Percentiles rank a stretch among this genome's conserved stretches.
Conservation (phyloP, 208 protist species). For the Trichomonas tenax region DNA sequence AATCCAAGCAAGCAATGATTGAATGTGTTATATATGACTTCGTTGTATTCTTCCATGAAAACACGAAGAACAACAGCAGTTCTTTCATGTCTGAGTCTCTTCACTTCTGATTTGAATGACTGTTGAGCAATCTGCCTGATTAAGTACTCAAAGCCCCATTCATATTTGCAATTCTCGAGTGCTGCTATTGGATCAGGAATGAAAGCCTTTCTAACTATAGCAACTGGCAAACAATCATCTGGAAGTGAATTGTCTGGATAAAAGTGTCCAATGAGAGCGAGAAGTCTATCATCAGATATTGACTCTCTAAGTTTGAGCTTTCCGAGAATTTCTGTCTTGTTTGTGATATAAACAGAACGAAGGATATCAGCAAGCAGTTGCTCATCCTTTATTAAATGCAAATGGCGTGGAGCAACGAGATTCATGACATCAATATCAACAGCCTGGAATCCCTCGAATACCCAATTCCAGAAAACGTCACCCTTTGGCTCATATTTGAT, state of each 20-base stretch:
- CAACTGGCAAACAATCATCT: neutral
- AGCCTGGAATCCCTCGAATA: neutral
- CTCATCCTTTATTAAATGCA: neutral
- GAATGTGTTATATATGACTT: neutral
- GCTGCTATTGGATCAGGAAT: neutral
- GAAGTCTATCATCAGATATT: neutral
- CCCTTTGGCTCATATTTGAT: neutral
- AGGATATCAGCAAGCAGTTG: neutral
- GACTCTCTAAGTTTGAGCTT: neutral
- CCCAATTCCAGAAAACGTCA: neutral
- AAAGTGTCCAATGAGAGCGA: neutral
- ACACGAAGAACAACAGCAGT: neutral
- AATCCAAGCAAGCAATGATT: neutral
- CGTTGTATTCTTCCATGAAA: neutral
- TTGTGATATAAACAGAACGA: neutral
- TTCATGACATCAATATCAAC: neutral
- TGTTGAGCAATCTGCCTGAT: neutral
- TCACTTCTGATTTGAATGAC: neutral
- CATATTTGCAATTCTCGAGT: neutral
- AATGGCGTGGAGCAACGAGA: neutral
- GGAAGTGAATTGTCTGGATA: neutral
- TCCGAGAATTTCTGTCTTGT: neutral
- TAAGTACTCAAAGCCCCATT: neutral
- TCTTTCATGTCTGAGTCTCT: neutral
- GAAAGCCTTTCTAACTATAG: neutral